These are phyloP conservation scores for Parastagonospora nodorum DNA, from an alignment of 2,329 filamentous ascomycete genomes.

Conservation along the genomic window DNA sequence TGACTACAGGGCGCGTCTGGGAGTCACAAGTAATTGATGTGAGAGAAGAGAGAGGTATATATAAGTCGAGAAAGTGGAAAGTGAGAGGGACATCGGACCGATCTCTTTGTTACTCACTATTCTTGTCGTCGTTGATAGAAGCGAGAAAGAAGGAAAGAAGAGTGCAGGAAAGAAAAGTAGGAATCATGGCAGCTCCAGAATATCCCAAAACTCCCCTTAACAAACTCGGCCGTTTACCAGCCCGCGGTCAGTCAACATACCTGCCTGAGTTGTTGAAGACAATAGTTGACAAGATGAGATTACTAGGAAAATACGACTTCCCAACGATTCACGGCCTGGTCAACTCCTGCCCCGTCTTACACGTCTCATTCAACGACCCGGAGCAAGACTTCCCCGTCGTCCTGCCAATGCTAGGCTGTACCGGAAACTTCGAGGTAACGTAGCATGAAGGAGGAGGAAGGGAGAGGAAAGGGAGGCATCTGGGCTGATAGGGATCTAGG, in stretches of 20 bases:
- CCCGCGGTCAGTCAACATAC: constrained; percentile 35
- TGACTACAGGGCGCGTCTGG: no score
- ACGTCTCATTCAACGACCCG: constrained; percentile 44
- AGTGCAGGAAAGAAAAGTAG: not conserved
- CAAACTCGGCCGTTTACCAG: constrained; percentile 34
- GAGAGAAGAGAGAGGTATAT: not conserved
- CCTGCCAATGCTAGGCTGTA: constrained; percentile 49
- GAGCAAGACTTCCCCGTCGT: constrained; percentile 60
- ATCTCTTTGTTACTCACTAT: no score
- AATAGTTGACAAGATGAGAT: no score
- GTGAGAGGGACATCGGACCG: not conserved
- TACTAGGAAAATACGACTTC: constrained; percentile 43
- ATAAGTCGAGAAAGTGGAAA: not conserved
- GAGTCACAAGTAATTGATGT: no score
- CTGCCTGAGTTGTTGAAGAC: no score
- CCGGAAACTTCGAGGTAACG: constrained; percentile 47
- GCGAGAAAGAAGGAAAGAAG: not conserved
- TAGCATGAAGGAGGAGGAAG: not conserved
- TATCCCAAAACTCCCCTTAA: constrained; percentile 36
- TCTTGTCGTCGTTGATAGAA: no score
- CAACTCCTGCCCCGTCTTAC: constrained; percentile 38
- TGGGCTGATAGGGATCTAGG: not conserved
- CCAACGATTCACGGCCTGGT: constrained; percentile 41
- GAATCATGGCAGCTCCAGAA: constrained; percentile 7
- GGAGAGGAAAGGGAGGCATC: not conserved